phyloP scores from a whole-genome alignment of 2,329 filamentous ascomycete genomes.

The Tolypocladium sp. region DNA sequence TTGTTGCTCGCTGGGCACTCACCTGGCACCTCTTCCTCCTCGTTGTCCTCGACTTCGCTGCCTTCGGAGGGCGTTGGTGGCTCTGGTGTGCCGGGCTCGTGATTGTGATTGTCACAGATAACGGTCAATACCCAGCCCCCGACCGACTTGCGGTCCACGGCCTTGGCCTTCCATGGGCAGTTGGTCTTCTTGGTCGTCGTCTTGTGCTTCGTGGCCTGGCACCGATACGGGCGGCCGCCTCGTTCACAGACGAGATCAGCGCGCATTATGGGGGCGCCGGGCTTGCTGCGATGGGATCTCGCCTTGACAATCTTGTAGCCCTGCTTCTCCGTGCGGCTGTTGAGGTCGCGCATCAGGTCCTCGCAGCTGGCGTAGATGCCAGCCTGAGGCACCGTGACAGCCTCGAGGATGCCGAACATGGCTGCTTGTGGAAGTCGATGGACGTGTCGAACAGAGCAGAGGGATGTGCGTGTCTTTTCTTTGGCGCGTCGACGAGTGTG shows the following conservation, averaged over 20 bases:
- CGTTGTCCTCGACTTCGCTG: conserved; percentile 23
- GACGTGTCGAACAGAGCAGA: conserved; percentile 8
- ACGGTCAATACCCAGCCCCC: conserved; percentile 36
- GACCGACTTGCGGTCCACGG: conserved; percentile 31
- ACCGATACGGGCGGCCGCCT: conserved; percentile 33
- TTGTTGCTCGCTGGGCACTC: neutral
- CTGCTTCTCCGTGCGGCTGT: conserved; percentile 30
- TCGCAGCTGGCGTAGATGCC: conserved; percentile 30
- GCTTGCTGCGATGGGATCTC: conserved; percentile 30
- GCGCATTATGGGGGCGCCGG: conserved; percentile 31
- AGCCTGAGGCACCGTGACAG: conserved; percentile 25
- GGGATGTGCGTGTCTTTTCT: conserved; percentile 11
- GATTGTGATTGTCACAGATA: conserved; percentile 34
- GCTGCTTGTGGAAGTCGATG: conserved; percentile 12
- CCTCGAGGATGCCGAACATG: conserved; percentile 35
- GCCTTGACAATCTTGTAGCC: conserved; percentile 37
- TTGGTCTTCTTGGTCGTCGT: conserved; percentile 36
- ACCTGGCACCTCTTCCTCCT: conserved; percentile 12
- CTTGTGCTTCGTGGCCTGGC: conserved; percentile 34
- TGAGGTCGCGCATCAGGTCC: conserved; percentile 30
- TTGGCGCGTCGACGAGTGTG: conserved; percentile 3
- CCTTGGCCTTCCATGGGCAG: conserved; percentile 36
- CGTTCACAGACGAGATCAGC: conserved; percentile 36
- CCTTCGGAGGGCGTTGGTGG: conserved; percentile 24
- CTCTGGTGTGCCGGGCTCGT: conserved; percentile 33